phyloP scores from a whole-genome alignment of 73 alveolate species.

The Halteria grandinella region DNA sequence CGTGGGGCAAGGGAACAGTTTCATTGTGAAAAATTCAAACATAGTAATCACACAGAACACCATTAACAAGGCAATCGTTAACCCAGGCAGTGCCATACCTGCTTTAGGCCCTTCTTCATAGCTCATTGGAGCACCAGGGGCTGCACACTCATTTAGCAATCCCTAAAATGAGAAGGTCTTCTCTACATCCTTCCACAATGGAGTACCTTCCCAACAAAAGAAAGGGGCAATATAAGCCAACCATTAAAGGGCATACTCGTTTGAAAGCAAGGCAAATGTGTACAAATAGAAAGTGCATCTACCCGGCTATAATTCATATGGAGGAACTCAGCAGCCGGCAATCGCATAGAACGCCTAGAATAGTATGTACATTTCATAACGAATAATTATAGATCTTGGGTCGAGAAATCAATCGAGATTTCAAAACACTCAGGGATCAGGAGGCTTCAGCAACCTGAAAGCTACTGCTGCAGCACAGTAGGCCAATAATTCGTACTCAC shows the following conservation, averaged over 20 bases:
- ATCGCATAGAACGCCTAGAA: no score
- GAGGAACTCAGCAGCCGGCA: no score
- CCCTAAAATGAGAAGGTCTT: no score
- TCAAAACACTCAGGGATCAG: background rate
- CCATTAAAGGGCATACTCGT: constrained; percentile 41
- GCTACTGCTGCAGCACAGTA: constrained; percentile 3
- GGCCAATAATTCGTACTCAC: constrained; percentile 41
- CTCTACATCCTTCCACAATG: no score
- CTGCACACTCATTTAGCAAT: no score
- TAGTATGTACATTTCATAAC: no score
- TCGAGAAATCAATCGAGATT: constrained; percentile 50
- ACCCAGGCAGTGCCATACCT: no score
- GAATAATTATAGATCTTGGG: constrained; percentile 13
- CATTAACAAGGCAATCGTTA: constrained; percentile 12
- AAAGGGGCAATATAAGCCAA: no score
- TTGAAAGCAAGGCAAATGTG: constrained; percentile 25
- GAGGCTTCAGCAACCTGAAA: background rate
- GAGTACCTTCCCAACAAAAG: no score
- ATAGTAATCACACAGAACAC: constrained; percentile 36
- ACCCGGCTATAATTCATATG: no score
- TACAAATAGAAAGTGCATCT: constrained; percentile 13
- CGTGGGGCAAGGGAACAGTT: constrained; percentile 45
- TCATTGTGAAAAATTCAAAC: constrained; percentile 36
- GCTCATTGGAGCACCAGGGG: no score
- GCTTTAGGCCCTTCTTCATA: no score